Percentiles rank a stretch among this genome's conserved stretches.
Conservation (phyloP, 768 basidiomycete species). For the Dioszegia aurantiaca region DNA sequence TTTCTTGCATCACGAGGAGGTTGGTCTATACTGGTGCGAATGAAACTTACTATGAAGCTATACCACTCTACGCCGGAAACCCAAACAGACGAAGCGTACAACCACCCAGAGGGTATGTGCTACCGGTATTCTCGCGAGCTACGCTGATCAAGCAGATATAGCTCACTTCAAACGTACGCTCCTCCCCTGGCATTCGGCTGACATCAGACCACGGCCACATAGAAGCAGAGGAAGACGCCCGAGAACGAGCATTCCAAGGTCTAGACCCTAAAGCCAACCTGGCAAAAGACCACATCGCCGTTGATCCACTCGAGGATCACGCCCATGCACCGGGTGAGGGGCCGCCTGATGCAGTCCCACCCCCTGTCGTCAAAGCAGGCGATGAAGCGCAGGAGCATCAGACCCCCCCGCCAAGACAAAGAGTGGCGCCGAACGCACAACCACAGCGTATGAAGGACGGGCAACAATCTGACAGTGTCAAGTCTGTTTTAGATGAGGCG, state of each 20-base stretch:
- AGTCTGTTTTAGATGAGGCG: conserved; percentile 55
- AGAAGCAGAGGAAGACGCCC: conserved; percentile 76
- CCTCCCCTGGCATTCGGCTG: conserved; percentile 3
- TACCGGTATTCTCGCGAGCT: background rate
- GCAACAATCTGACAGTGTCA: conserved; percentile 9
- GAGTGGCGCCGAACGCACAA: conserved; percentile 26
- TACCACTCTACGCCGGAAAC: conserved; percentile 96
- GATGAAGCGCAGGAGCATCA: conserved; percentile 22
- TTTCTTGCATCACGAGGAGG: conserved; percentile 83
- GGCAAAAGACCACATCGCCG: conserved; percentile 59
- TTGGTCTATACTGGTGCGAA: background rate
- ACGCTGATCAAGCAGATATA: conserved; percentile 46
- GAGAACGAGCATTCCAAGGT: conserved; percentile 80
- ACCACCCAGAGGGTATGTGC: conserved; percentile 74
- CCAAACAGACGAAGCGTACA: conserved; percentile 92
- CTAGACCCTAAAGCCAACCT: conserved; percentile 58
- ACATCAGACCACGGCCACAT: conserved; percentile 71
- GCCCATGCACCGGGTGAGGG: conserved; percentile 43
- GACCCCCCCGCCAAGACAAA: conserved; percentile 8
- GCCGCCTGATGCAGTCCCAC: conserved; percentile 8
- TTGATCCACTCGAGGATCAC: conserved; percentile 53
- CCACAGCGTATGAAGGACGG: conserved; percentile 29
- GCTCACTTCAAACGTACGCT: conserved; percentile 73
- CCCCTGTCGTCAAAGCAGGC: conserved; percentile 21
- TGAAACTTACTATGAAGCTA: conserved; percentile 60